These are phyloP conservation scores for Zhuliangozyma blackwelliae DNA, from an alignment of 1,139 yeast species.

Conservation along the genomic window DNA sequence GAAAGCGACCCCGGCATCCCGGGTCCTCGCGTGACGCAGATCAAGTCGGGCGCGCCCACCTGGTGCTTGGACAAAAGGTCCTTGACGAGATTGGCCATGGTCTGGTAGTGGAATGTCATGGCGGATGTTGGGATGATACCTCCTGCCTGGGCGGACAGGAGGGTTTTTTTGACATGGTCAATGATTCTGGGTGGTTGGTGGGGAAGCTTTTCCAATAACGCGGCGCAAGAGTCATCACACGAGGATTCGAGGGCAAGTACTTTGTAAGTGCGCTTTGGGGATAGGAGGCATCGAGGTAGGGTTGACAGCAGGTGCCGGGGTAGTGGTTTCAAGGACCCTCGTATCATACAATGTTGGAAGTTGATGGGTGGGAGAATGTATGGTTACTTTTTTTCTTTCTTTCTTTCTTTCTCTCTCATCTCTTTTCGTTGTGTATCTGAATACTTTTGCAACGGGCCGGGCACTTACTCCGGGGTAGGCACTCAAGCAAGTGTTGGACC, in stretches of 20 bases:
- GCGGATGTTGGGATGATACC: constrained; percentile 92
- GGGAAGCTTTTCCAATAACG: constrained; percentile 55
- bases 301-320: no score
- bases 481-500: no score
- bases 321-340: background rate
- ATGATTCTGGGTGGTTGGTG: constrained; percentile 46
- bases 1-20: constrained; percentile 92
- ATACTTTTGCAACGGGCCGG: no score
- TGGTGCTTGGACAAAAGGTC: constrained; percentile 24
- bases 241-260: constrained; percentile 89
- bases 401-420: no score
- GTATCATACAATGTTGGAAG: constrained; percentile 11
- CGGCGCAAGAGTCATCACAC: constrained; percentile 93
- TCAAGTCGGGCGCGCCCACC: constrained; percentile 54
- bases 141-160: constrained; percentile 64
- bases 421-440: no score
- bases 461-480: no score
- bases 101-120: constrained; percentile 66
- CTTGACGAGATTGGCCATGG: constrained; percentile 31
- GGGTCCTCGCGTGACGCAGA: constrained; percentile 94
- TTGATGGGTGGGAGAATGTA: no score
- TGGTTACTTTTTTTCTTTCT: background rate
- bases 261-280: constrained; percentile 38
- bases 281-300: no score
- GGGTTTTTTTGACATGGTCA: constrained; percentile 60